Conservation (phyloP, 1,284 basidiomycete species). For the Pholiota adiposa region DNA sequence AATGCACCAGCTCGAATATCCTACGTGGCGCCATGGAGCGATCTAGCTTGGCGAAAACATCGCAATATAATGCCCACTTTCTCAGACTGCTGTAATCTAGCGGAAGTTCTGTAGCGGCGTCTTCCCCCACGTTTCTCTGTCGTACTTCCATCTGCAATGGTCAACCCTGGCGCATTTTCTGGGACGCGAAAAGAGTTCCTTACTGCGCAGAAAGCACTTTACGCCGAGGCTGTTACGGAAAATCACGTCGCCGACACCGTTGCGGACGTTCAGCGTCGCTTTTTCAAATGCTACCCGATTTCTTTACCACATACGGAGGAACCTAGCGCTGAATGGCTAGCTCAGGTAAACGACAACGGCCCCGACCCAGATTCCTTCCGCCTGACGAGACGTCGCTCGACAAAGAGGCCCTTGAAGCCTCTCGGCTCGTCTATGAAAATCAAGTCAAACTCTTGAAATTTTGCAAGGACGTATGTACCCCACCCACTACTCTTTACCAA, state of each 20-base stretch:
- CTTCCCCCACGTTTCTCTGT: too few species aligned
- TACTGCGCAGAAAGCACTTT: background rate
- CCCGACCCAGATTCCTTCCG: background rate
- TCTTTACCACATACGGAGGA: slow-evolving; percentile 14
- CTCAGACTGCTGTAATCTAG: too few species aligned
- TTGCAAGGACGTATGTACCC: slow-evolving; percentile 7
- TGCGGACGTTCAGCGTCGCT: slow-evolving; percentile 7
- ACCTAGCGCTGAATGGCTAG: slow-evolving; percentile 9
- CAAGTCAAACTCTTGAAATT: background rate
- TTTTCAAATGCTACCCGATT: slow-evolving; percentile 19
- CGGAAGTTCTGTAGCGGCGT: too few species aligned
- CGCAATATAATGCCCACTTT: too few species aligned
- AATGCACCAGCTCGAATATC: too few species aligned
- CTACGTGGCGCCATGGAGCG: too few species aligned
- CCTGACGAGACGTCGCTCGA: background rate
- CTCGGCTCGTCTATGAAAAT: background rate
- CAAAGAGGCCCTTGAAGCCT: background rate
- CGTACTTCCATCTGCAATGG: too few species aligned
- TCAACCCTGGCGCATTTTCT: background rate
- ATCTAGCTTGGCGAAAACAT: too few species aligned
- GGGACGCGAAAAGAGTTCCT: slow-evolving; percentile 1
- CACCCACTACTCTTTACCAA: background rate
- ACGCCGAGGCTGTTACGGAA: background rate
- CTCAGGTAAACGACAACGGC: slow-evolving; percentile 10
- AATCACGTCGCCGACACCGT: slow-evolving; percentile 1